phyloP scores from a whole-genome alignment of 2,329 filamentous ascomycete species.

The Exophiala sp. region DNA sequence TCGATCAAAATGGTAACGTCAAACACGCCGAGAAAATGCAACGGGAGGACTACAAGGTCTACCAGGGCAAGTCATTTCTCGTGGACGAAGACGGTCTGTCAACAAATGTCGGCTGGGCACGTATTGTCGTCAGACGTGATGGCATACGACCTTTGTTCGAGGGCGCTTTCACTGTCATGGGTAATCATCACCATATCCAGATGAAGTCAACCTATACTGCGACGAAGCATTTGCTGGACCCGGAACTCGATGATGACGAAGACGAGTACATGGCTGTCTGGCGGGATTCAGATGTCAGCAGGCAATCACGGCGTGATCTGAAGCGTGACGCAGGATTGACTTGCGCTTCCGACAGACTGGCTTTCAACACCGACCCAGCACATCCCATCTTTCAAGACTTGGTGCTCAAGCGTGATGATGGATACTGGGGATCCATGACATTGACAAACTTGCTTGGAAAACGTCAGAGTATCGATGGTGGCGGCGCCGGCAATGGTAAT shows the following conservation, averaged over 20 bases:
- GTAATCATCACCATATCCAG: conserved; percentile 84
- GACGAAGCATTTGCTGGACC: conserved; percentile 70
- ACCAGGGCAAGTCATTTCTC: conserved; percentile 73
- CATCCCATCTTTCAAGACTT: conserved; percentile 59
- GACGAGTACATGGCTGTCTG: conserved; percentile 86
- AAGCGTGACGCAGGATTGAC: conserved; percentile 56
- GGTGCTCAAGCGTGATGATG: conserved; percentile 47
- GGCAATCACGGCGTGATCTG: conserved; percentile 57
- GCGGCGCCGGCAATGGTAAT: conserved; percentile 66
- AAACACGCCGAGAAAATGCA: conserved; percentile 65
- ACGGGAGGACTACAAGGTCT: conserved; percentile 74
- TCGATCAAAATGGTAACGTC: conserved; percentile 69
- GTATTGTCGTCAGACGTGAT: conserved; percentile 73
- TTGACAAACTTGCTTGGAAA: conserved; percentile 67
- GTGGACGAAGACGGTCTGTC: conserved; percentile 63
- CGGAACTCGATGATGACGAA: conserved; percentile 53
- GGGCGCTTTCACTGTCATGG: conserved; percentile 76
- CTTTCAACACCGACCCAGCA: conserved; percentile 71
- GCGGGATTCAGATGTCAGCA: conserved; percentile 78
- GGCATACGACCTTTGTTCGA: conserved; percentile 79
- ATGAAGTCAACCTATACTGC: conserved; percentile 68
- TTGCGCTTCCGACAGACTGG: conserved; percentile 72
- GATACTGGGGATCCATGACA: conserved; percentile 59
- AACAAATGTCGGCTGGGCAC: conserved; percentile 81
- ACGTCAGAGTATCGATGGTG: conserved; percentile 60